Base-by-base conservation (phyloP, 306 rosid species). In the Prunus padus region DNA sequence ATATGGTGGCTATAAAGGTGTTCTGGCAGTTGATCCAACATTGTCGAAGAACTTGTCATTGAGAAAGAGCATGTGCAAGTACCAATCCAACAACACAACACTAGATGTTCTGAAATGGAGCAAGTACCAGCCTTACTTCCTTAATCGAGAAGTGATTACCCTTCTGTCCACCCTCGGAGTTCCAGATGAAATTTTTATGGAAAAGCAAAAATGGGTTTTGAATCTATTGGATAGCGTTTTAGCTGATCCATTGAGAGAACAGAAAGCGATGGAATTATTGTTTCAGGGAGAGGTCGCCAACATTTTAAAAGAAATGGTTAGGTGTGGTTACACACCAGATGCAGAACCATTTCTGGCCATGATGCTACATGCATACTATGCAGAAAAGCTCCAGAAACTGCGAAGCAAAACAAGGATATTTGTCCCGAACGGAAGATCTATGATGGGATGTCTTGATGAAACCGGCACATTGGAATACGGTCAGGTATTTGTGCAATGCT, bases 391-490 rank as follows among this genome's bases (percentile, higher is more conserved):
- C 67, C 28, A 11, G 2, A 79, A 83, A 14, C 30, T 79, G 4
- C 55, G 84, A 44, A 31, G 4, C 0, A 81, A 50, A 65, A 44
- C 87, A 44, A 69, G 78, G 65, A 81, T 86, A 33, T 81, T 70
- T 63, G 61, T 81, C 44, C 77, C 78, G 0, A 54, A 47, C 5
- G 90, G 90, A 70, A 79, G 88, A 71, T 63, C 69, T 3, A 46
- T 87, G 84, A 76, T 84, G 79, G 90, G 90, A 25, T 81, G 88
- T 50, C 46, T 87, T 1, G 90, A 84, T 31, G 90, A 87, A 71
- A 87, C 86, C 0, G 68, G 73, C 3, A 76, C 75, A 3, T 30
- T 87, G 20, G 72, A 81, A 44, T 84, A 87, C 31, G 88, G 90
- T 2, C 79, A 84, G 15, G 84, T 84, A 59, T 87, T 84, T 67